Evolutionary conservation across 1,284 basidiomycete genomes (phyloP).

Genomic region (Wallemia hederae): DNA sequence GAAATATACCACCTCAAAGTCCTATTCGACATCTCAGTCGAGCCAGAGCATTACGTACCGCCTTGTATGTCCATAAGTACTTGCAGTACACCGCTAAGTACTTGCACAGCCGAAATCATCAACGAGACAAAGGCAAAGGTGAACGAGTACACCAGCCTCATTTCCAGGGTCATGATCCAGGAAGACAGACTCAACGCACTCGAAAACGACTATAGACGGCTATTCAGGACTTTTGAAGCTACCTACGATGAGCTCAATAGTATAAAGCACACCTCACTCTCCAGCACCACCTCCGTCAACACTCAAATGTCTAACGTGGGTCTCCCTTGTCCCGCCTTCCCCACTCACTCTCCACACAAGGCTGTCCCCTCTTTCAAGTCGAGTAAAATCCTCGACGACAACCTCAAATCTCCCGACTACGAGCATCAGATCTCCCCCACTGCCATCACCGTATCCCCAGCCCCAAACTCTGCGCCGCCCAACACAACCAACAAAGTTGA

Average conservation of each 20-base stretch:
- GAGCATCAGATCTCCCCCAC: neutral
- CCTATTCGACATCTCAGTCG: slow-evolving; percentile 48
- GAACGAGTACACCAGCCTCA: neutral
- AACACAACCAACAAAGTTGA: slow-evolving; percentile 2
- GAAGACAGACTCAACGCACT: slow-evolving; percentile 24
- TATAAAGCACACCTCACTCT: neutral
- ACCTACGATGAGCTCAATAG: neutral
- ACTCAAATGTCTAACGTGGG: neutral
- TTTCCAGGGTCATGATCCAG: slow-evolving; percentile 9
- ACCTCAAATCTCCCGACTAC: neutral
- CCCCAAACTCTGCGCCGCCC: slow-evolving; percentile 3
- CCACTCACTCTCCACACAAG: neutral
- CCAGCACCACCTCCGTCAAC: neutral
- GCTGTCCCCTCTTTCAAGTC: too few relatives aligned
- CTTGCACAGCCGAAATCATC: neutral
- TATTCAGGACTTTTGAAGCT: neutral
- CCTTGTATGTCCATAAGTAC: slow-evolving; percentile 31
- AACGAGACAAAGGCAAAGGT: neutral
- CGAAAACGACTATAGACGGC: neutral
- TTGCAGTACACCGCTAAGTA: slow-evolving; percentile 12
- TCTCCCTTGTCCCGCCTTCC: neutral
- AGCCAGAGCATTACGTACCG: slow-evolving; percentile 60
- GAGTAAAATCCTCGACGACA: too few relatives aligned
- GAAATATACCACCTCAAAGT: slow-evolving; percentile 65
- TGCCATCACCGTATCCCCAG: slow-evolving; percentile 1